Evolutionary conservation across 805 yeast genomes (phyloP), one percentile per base, ranked within the genome.

Genomic region (Scheffersomyces coipomensis): DNA sequence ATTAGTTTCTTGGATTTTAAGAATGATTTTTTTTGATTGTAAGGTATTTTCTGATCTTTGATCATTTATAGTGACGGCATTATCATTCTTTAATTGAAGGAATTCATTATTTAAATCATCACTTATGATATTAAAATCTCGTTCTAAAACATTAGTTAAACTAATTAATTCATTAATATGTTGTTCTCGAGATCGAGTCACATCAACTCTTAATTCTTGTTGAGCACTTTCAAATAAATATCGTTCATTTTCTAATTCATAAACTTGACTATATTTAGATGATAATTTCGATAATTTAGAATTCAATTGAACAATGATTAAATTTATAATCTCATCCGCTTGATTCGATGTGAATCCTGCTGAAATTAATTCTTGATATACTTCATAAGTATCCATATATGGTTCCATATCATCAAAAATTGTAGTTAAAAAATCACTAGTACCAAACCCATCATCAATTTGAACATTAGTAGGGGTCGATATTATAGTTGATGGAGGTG

Each of bases 171-270:
- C 83, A 47, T 81, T 81, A 38, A 85, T 68, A 44, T 87, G 86
- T 10, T 71, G 66, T 46, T 84, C 89, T 47, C 97, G 68, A 22
- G 84, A 76, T 29, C 82, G 74, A 29, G 83, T 80, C 18, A 89
- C 78, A 51, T 89, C 96, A 33, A 85, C 87, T 35, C 84, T 64
- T 26, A 91, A 63, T 58, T 91, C 98, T 39, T 90, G 83, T 45
- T 88, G 88, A 0, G 97, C 96, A 23, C 97, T 95, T 56, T 89
- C 91, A 58, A 88, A 90, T 11, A 93, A 64, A 55, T 91, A 93
- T 17, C 79, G 76, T 52, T 91, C 97, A 52, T 90, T 91, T 46
- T 90, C 96, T 12, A 88, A 64, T 49, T 88, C 96, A 45, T 80
- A 79, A 19, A 63, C 62, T 17, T 77, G 80, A 4, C 76, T 63